Evolutionary conservation across 192 early-diverging fungal species (phyloP).

Genomic region (Nowakowskiella sp.): DNA sequence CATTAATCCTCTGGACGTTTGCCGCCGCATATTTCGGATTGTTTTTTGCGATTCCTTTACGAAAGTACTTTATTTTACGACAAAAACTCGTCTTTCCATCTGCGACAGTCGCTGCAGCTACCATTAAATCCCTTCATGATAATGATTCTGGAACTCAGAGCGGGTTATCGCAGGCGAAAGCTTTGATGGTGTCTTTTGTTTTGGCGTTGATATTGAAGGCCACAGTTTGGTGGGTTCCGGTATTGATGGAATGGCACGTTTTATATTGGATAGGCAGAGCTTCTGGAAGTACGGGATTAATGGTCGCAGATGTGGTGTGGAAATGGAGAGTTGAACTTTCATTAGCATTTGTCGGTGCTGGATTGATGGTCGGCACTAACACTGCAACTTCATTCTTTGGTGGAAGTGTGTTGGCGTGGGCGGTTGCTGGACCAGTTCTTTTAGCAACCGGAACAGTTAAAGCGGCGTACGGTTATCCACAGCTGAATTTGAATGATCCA

Average conservation of each 20-base stretch:
- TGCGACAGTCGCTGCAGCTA: slow-evolving; percentile 73
- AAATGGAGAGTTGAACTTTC: slow-evolving; percentile 44
- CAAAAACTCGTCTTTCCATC: slow-evolving; percentile 80
- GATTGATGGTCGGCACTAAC: slow-evolving; percentile 48
- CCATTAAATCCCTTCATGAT: slow-evolving; percentile 51
- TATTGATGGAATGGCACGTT: slow-evolving; percentile 19
- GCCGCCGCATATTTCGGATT: slow-evolving; percentile 83
- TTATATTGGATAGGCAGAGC: slow-evolving; percentile 20
- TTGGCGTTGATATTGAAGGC: slow-evolving; percentile 35
- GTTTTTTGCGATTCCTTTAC: slow-evolving; percentile 75
- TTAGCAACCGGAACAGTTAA: slow-evolving; percentile 19
- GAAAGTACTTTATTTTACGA: slow-evolving; percentile 67
- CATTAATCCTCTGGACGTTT: slow-evolving; percentile 64
- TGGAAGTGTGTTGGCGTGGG: slow-evolving; percentile 46
- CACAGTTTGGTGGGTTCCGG: slow-evolving; percentile 9
- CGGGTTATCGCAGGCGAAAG: slow-evolving; percentile 41
- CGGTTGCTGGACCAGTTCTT: slow-evolving; percentile 53
- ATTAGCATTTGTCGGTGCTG: slow-evolving; percentile 48
- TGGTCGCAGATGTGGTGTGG: slow-evolving; percentile 25
- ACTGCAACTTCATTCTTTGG: slow-evolving; percentile 47
- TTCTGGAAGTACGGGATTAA: neutral
- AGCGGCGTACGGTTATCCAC: neutral
- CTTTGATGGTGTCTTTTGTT: slow-evolving; percentile 40
- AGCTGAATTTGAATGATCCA: neutral
- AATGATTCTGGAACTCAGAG: slow-evolving; percentile 28